A percentile compares a stretch with the other conserved stretches of the same genome.
Conservation (phyloP, 169 alveolate genomes). For the Plasmodium cynomolgi region DNA sequence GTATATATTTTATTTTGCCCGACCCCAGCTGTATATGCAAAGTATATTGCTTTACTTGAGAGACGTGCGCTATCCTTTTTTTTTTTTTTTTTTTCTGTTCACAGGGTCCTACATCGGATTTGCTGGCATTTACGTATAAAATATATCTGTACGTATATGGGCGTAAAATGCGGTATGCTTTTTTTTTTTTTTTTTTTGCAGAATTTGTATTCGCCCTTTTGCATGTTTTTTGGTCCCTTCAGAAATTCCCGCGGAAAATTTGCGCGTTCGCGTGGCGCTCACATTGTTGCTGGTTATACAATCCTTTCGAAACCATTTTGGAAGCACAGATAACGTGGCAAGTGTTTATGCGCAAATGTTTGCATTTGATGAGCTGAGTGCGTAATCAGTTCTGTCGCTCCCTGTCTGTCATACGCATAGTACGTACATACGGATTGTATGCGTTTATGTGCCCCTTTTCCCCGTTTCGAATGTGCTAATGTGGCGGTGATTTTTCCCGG, state of each 20-base stretch:
- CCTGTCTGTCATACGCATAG: background rate
- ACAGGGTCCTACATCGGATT: background rate
- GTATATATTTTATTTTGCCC: background rate
- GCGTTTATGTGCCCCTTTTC: background rate
- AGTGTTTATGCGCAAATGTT: background rate
- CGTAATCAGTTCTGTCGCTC: background rate
- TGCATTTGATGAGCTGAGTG: background rate
- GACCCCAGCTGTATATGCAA: background rate
- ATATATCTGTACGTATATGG: background rate
- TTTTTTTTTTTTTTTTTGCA: background rate
- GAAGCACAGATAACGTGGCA: background rate
- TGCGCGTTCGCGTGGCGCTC: background rate
- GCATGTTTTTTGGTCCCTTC: background rate
- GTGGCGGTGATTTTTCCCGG: background rate
- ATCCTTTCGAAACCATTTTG: background rate
- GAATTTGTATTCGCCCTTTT: background rate
- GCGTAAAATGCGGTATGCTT: background rate
- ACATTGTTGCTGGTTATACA: background rate
- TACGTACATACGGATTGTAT: background rate
- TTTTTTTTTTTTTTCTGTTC: background rate
- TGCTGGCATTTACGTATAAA: background rate
- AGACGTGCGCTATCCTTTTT: background rate
- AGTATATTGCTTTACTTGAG: background rate
- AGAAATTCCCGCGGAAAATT: background rate
- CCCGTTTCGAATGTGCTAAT: background rate